Base-by-base conservation (phyloP, 768 basidiomycete species). In the Tylopilus intermedius region DNA sequence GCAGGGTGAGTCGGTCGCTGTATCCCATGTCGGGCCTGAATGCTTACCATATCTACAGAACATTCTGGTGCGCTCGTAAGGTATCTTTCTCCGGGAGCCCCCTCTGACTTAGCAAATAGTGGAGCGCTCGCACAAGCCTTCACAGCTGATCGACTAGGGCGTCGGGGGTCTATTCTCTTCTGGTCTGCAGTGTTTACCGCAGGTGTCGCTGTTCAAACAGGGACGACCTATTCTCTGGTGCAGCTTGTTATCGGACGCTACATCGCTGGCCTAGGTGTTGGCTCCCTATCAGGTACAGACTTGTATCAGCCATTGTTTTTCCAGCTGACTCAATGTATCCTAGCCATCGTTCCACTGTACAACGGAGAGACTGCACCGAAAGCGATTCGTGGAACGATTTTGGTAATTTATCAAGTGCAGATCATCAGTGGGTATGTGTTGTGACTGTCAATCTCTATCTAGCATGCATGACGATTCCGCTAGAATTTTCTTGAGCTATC, bases 211-310 rank as follows among this genome's bases (percentile, higher is more conserved):
- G 75, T 89, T 50, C 87, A 89, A 59, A 89, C 64, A 88, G 32
- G 79, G 66, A 1, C 88, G 90, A 33, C 33, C 10, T 33, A 33
- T 14, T 33, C 33, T 33, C 33, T 33, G 11, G 33, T 14, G 13
- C 33, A 33, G 62, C 76, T 92, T 37, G 82, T 82, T 1, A 73
- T 86, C 43, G 88, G 85, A n/a, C 80, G 84, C 4, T 87, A 83
- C 55, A 73, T 89, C 47, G 85, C 88, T 14, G 88, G 88, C 42
- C 72, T 90, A 8, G 88, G 88, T 21, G 88, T 90, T 2, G 86
- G 88, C 2, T 83, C 88, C 2, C 61, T 89, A 45, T 89, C 80
- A 54, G 82, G 83, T 82, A 59, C n/a, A 69, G 53, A 43, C n/a
- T 24, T 24, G 35, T 35, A 11, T 18, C 5, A 21, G 29, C 57